phyloP scores from a whole-genome alignment of 108 stramenopile species.

The Nannochloropsis oceanica region DNA sequence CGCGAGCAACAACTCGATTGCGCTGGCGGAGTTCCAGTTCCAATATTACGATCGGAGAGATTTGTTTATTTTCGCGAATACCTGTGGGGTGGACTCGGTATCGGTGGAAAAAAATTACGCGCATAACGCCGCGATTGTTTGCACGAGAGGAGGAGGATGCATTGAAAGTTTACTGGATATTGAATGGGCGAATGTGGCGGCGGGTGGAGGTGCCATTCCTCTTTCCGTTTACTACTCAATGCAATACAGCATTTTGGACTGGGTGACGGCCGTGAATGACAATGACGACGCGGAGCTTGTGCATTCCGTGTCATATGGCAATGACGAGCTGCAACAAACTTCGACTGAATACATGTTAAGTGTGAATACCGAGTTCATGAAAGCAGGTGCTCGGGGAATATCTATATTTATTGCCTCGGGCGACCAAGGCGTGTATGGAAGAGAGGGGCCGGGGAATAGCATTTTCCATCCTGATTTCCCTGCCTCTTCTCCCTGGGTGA shows the following conservation, averaged over 20 bases:
- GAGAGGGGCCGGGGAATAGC: slow-evolving; percentile 2
- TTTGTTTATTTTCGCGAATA: background rate
- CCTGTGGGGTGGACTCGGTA: slow-evolving; percentile 4
- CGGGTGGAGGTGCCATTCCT: slow-evolving; percentile 19
- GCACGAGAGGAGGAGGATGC: slow-evolving; percentile 6
- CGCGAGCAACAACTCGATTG: background rate
- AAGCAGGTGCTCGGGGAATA: slow-evolving; percentile 12
- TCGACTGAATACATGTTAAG: slow-evolving; percentile 20
- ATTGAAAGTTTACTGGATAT: slow-evolving; percentile 27
- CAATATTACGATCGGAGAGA: slow-evolving; percentile 26
- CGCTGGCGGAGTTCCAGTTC: slow-evolving; percentile 31
- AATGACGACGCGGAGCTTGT: slow-evolving; percentile 8
- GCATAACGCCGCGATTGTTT: slow-evolving; percentile 5
- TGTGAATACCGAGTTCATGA: slow-evolving; percentile 14
- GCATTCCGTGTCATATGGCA: slow-evolving; percentile 27
- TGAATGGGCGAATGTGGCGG: slow-evolving; percentile 19
- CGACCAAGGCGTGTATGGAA: slow-evolving; percentile 39
- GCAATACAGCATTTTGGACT: slow-evolving; percentile 16
- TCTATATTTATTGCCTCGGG: slow-evolving; percentile 31
- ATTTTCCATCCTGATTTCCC: slow-evolving; percentile 44
- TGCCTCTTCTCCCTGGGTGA: slow-evolving; percentile 43
- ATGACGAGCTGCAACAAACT: slow-evolving; percentile 33
- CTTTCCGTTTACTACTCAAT: slow-evolving; percentile 9
- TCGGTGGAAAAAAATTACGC: slow-evolving; percentile 1
- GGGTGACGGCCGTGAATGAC: slow-evolving; percentile 6